Conservation (phyloP, 352 stramenopile species). For the Phytopythium montanum region DNA sequence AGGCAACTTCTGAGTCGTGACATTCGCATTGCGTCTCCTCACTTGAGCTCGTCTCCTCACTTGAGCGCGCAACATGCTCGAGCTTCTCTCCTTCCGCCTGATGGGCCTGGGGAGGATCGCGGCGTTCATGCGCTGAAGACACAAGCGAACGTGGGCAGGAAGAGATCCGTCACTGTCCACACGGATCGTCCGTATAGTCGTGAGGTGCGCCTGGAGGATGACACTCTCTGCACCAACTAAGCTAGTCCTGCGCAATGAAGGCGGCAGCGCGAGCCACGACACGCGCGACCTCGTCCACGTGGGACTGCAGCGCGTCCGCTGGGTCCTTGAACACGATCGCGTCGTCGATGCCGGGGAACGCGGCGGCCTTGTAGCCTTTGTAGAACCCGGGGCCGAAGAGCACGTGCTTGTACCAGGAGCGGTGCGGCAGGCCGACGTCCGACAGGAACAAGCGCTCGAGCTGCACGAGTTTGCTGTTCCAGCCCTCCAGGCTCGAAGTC, state of each 20-base stretch:
- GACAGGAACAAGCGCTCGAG: constrained; percentile 43
- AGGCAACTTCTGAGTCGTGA: too few species aligned
- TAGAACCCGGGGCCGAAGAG: constrained; percentile 60
- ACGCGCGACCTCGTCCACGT: constrained; percentile 38
- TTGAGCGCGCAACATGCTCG: too few species aligned
- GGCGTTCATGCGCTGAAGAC: too few species aligned
- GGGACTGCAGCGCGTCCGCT: constrained; percentile 24
- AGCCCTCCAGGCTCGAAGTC: constrained; percentile 10
- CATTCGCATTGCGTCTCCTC: too few species aligned
- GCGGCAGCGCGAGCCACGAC: constrained; percentile 29
- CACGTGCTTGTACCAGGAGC: constrained; percentile 57
- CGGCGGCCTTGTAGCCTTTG: constrained; percentile 43
- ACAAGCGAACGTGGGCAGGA: too few species aligned
- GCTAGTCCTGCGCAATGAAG: constrained; percentile 11
- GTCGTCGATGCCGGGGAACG: constrained; percentile 48
- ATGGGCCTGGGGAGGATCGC: too few species aligned
- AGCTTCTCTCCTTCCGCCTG: too few species aligned
- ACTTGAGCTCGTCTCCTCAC: too few species aligned
- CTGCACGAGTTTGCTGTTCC: constrained; percentile 48
- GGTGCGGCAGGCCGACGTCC: constrained; percentile 38
- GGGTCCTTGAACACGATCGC: constrained; percentile 43
- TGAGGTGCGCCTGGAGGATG: too few species aligned
- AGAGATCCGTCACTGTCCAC: too few species aligned
- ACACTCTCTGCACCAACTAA: neutral
- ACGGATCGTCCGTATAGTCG: too few species aligned